Conservation (phyloP, 2,329 filamentous ascomycete species). For the Bipolaris cookei region DNA sequence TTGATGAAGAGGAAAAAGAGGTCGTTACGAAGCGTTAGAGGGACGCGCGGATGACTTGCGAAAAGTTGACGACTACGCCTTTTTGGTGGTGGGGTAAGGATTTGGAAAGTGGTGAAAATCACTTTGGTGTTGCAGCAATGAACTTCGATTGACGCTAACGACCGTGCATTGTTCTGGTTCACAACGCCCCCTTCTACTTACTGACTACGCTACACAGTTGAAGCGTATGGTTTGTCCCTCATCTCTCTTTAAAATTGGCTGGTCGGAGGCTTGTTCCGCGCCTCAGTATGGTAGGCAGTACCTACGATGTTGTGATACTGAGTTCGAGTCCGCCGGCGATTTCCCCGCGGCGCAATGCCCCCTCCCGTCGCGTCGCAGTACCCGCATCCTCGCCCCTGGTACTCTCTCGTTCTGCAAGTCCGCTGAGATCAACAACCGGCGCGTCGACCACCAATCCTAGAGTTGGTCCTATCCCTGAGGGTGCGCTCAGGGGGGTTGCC, state of each 20-base stretch:
- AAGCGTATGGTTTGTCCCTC: constrained; percentile 9
- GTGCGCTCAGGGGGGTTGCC: constrained; percentile 40
- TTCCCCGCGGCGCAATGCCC: constrained; percentile 28
- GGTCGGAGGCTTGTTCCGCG: constrained; percentile 11
- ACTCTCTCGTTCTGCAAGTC: constrained; percentile 31
- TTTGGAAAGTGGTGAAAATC: constrained; percentile 7
- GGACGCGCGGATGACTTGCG: background rate
- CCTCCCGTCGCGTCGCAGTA: constrained; percentile 41
- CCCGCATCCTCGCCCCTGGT: constrained; percentile 29
- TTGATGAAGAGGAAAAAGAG: background rate
- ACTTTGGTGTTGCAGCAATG: constrained; percentile 12
- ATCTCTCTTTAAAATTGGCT: constrained; percentile 9
- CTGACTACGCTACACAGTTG: background rate
- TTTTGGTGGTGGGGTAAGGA: constrained; percentile 8
- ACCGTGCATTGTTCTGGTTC: constrained; percentile 14
- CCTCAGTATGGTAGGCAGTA: constrained; percentile 34
- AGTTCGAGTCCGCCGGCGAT: constrained; percentile 43
- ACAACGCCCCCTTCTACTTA: background rate
- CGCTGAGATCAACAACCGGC: constrained; percentile 22
- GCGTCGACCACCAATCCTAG: constrained; percentile 39
- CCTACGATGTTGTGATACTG: constrained; percentile 37
- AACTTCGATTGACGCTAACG: constrained; percentile 6
- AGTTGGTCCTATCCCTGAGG: constrained; percentile 35
- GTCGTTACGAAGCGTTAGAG: background rate
- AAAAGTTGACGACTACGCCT: background rate